Evolutionary conservation across 768 basidiomycete species (phyloP).

Genomic region (Tulasnella sp.): DNA sequence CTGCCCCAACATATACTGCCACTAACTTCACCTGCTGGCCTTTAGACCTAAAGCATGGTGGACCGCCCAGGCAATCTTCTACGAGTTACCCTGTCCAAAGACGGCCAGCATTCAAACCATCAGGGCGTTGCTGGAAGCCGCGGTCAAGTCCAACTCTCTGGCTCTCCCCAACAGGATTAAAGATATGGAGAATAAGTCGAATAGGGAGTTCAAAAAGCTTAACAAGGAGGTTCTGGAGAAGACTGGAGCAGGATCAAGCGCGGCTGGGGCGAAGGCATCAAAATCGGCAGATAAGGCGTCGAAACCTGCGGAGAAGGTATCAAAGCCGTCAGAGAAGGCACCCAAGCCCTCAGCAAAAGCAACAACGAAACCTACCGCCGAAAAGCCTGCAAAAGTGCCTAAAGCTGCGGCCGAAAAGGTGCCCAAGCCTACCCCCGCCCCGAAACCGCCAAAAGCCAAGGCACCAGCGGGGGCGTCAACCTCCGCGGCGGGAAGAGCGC

Average conservation of each 20-base stretch:
- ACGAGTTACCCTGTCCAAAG: constrained; percentile 21
- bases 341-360: neutral
- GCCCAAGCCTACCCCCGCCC: neutral
- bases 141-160: constrained; percentile 8
- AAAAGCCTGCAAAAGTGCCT: neutral
- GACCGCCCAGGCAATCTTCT: constrained; percentile 19
- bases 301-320: constrained; percentile 8
- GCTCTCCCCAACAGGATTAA: neutral
- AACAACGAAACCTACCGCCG: neutral
- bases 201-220: constrained; percentile 18
- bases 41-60: constrained; percentile 21
- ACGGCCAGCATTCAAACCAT: constrained; percentile 10
- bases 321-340: neutral
- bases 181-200: constrained; percentile 18
- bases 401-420: neutral
- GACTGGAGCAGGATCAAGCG: constrained; percentile 1
- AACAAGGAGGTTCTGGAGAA: constrained; percentile 26
- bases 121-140: constrained; percentile 1
- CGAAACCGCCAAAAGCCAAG: neutral
- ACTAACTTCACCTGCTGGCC: neutral
- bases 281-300: constrained; percentile 5
- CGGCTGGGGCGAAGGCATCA: neutral
- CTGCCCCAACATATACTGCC: neutral
- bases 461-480: neutral
- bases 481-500: neutral